Conservation (phyloP, 2,329 filamentous ascomycete species). For the Ambrosiella cleistominuta region DNA sequence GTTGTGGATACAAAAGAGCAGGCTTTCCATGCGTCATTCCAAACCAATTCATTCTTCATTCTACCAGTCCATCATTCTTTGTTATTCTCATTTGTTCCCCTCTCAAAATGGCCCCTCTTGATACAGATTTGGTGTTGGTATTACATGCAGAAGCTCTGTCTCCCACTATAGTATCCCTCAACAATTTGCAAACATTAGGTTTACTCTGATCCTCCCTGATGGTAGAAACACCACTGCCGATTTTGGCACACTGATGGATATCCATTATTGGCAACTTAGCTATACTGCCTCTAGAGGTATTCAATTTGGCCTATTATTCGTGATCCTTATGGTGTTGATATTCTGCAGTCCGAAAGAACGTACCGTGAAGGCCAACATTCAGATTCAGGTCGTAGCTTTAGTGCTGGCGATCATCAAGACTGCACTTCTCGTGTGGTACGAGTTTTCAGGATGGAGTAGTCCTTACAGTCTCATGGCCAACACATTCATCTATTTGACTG, state of each 20-base stretch:
- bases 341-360: slow-evolving; percentile 49
- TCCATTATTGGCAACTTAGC: slow-evolving; percentile 13
- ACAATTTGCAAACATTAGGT: not conserved
- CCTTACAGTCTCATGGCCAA: slow-evolving; percentile 41
- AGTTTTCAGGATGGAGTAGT: slow-evolving; percentile 40
- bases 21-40: too few species aligned
- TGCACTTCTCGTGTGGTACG: slow-evolving; percentile 39
- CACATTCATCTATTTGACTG: slow-evolving; percentile 27
- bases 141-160: not conserved
- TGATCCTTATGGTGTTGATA: slow-evolving; percentile 48
- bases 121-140: not conserved
- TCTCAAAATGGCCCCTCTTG: too few species aligned
- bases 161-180: not conserved
- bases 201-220: not conserved
- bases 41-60: too few species aligned
- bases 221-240: not conserved
- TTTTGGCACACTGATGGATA: slow-evolving; percentile 17
- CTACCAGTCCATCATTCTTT: too few species aligned
- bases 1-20: too few species aligned
- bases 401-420: slow-evolving; percentile 41
- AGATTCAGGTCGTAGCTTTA: slow-evolving; percentile 47
- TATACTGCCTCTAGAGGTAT: slow-evolving; percentile 45
- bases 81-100: too few species aligned
- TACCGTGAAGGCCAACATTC: slow-evolving; percentile 43
- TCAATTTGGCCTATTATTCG: slow-evolving; percentile 50